These are phyloP conservation scores for Aspergillus conjunctus DNA, from an alignment of 495 filamentous ascomycete species.

Conservation along the genomic window DNA sequence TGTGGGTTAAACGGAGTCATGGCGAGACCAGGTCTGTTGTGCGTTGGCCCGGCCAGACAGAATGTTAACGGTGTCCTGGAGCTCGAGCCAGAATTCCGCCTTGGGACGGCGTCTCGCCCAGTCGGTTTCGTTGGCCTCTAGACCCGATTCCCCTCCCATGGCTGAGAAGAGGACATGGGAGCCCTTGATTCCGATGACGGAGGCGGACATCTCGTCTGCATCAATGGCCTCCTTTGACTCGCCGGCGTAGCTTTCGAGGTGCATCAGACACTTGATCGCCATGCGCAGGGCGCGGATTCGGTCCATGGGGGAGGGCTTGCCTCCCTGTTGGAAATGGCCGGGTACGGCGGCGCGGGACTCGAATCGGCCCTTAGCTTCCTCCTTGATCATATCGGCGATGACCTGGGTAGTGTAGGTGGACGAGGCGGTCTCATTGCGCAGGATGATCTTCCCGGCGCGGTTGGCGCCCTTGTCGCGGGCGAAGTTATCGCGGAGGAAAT, in stretches of 20 bases:
- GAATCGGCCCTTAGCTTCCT: conserved; percentile 89
- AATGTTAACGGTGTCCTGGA: conserved; percentile 82
- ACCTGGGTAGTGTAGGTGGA: conserved; percentile 88
- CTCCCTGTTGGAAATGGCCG: conserved; percentile 96
- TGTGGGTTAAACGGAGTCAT: conserved; percentile 25
- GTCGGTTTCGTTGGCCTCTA: conserved; percentile 86
- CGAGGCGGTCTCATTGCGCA: conserved; percentile 91
- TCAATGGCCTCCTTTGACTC: conserved; percentile 67
- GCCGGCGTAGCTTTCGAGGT: conserved; percentile 75
- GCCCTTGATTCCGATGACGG: conserved; percentile 91
- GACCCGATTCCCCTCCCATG: conserved; percentile 62
- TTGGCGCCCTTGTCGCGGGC: conserved; percentile 83
- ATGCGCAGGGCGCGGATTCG: conserved; percentile 88
- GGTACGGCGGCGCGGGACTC: conserved; percentile 93
- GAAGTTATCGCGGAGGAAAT: conserved; percentile 85
- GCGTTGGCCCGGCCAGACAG: conserved; percentile 67
- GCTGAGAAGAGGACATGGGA: conserved; percentile 83
- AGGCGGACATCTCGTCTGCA: conserved; percentile 66
- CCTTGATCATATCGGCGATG: conserved; percentile 92
- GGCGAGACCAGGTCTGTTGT: conserved; percentile 31
- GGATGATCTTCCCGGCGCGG: conserved; percentile 88
- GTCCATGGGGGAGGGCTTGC: conserved; percentile 93
- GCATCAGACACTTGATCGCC: conserved; percentile 87
- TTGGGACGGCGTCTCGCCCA: conserved; percentile 88
- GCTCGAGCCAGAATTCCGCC: conserved; percentile 78